A percentile compares a stretch with the other conserved stretches of the same genome.
Evolutionary conservation across 352 stramenopile genomes (phyloP).

Genomic region (Pythium vanterpoolii): DNA sequence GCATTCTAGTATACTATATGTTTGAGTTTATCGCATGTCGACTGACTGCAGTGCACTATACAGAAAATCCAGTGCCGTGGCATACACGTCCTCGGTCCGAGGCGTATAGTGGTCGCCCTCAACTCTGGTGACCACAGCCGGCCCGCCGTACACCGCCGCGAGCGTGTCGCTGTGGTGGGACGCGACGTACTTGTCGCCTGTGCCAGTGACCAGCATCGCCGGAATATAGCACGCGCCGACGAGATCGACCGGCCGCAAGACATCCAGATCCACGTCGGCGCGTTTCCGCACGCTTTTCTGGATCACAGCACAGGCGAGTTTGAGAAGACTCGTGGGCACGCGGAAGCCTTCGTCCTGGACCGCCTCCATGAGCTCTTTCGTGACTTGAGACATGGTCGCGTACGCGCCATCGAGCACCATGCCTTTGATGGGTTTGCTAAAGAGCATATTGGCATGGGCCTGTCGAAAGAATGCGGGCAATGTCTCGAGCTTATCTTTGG

Average conservation of each 20-base stretch:
- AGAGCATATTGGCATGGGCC: constrained; percentile 31
- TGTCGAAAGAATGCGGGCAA: constrained; percentile 51
- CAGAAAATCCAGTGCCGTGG: constrained; percentile 63
- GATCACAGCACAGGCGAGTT: constrained; percentile 60
- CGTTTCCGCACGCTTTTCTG: constrained; percentile 77
- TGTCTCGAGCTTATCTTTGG: constrained; percentile 48
- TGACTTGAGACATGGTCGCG: constrained; percentile 64
- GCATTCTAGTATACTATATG: no score
- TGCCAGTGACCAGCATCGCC: constrained; percentile 64
- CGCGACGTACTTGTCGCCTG: constrained; percentile 63
- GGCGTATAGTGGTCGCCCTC: constrained; percentile 64
- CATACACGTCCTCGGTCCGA: constrained; percentile 44
- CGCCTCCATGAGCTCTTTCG: constrained; percentile 51
- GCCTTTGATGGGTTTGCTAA: constrained; percentile 57
- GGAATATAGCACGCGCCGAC: constrained; percentile 65
- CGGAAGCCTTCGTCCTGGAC: constrained; percentile 74
- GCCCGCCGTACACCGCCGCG: constrained; percentile 53
- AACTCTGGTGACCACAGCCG: constrained; percentile 45
- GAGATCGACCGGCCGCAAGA: constrained; percentile 69
- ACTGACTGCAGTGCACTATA: constrained; percentile 38
- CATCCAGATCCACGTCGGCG: constrained; percentile 64
- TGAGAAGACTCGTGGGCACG: constrained; percentile 66
- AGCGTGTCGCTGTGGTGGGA: constrained; percentile 68
- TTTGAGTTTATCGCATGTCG: constrained; percentile 25
- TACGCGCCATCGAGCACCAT: constrained; percentile 77